Evolutionary conservation across 805 yeast genomes (phyloP), one percentile per base, ranked within the genome.

Genomic region (Grigorovia humatica): DNA sequence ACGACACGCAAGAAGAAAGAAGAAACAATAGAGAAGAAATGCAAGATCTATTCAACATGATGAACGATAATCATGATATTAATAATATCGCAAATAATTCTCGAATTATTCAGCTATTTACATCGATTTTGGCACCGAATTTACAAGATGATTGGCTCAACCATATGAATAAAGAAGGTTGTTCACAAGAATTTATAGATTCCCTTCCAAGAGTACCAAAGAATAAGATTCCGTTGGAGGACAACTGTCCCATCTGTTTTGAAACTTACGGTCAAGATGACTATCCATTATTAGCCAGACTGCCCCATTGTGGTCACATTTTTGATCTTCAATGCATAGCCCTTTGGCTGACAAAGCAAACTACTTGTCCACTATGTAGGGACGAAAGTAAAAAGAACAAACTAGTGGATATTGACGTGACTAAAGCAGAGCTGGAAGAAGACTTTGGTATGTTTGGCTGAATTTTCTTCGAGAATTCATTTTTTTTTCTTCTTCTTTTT

Each of bases 311-410:
- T 67, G 73, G 74, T 43, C 98, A 90, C 66, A 75, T 75, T 44
- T 90, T 86, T 67, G 98, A 90, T 64, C 72, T 89, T 56, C 97
- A 91, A 58, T 90, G 97, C 65, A 81, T 91, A 42, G 83, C 85
- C 0, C 93, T 95, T 0, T 90, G 98, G 98, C 72, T 91, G 49
- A 78, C 80, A 55, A 71, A 81, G 49, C 80, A 84, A 58, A 71
- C 77, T 1, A 83, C 88, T 0, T 90, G 98, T 62, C 98, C 98
- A 0, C 67, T 91, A 60, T 91, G 97, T 63, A 74, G 98, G 56
- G 80, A 77, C 54, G 83, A 88, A 61, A 79, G 90, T 27, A 64
- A 78, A 19, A 77, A 74, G 49, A 78, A 70, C 71, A 78, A 70
- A 65, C 11, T 43, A 12, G 46, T 48, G 2, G 53, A 57, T 6